Evolutionary conservation across 805 yeast species (phyloP).

Genomic region (Candida suzukii): DNA sequence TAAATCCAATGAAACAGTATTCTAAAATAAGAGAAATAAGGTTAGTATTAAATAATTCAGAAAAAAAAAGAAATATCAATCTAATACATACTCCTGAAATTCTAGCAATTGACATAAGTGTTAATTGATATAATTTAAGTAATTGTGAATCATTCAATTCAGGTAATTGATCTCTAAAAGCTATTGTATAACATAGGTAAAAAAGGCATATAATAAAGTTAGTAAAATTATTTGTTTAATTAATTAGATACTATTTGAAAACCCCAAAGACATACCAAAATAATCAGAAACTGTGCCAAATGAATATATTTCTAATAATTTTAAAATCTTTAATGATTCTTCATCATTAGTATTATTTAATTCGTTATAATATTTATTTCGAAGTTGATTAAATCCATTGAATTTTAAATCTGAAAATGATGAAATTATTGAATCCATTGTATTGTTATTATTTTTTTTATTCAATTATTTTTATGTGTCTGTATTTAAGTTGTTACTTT

Average conservation of each 20-base stretch:
- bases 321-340: neutral
- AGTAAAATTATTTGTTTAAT: no score
- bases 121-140: slow-evolving; percentile 4
- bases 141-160: slow-evolving; percentile 4
- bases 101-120: slow-evolving; percentile 3
- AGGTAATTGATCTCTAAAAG: neutral
- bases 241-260: no score
- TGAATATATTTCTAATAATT: slow-evolving; percentile 18
- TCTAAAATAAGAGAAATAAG: neutral
- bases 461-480: no score
- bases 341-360: neutral
- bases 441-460: neutral
- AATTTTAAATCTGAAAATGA: slow-evolving; percentile 7
- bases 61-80: no score
- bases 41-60: neutral
- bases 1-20: slow-evolving; percentile 6
- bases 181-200: neutral
- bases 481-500: no score
- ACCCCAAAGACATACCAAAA: neutral
- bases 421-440: neutral
- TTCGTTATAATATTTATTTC: slow-evolving; percentile 3
- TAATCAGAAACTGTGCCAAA: slow-evolving; percentile 20
- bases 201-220: neutral
- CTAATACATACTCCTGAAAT: slow-evolving; percentile 1
- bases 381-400: slow-evolving; percentile 11